Evolutionary conservation across 345 rosid genomes (phyloP).

Genomic region (Populus simonii): DNA sequence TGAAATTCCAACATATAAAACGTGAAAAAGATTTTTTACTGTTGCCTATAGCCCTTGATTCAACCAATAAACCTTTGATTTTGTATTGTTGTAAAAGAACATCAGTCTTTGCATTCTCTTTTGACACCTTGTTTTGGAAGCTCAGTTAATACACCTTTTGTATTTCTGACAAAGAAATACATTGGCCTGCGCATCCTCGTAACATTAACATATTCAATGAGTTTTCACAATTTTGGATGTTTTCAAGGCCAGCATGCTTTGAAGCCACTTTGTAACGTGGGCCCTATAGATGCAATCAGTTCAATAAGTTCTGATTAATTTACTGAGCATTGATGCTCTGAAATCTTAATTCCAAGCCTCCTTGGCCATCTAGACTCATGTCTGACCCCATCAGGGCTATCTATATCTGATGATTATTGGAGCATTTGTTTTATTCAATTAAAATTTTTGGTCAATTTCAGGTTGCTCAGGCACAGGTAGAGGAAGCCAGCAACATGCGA

Average conservation of each 20-base stretch:
- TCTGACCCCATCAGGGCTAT: not conserved
- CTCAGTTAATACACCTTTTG: not conserved
- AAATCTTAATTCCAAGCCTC: not conserved
- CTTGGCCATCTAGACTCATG: not conserved
- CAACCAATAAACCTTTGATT: not conserved
- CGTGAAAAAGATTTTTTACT: not conserved
- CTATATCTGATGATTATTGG: not conserved
- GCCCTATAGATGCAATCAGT: not conserved
- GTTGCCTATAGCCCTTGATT: not conserved
- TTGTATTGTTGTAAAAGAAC: not conserved
- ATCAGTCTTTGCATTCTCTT: not conserved
- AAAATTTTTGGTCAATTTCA: slow-evolving; percentile 23
- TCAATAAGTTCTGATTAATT: not conserved
- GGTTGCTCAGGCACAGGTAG: slow-evolving; percentile 78
- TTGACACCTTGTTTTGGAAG: not conserved
- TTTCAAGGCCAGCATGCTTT: not conserved
- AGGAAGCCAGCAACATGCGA: slow-evolving; percentile 70
- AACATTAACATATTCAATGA: not conserved
- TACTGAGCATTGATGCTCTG: not conserved
- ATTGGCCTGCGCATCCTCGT: not conserved
- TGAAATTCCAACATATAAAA: not conserved
- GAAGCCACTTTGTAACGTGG: not conserved
- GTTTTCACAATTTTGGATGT: not conserved
- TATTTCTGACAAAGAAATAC: not conserved
- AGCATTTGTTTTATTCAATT: not conserved